Conservation (phyloP, 805 yeast genomes). For the Candida sanyiensis region DNA sequence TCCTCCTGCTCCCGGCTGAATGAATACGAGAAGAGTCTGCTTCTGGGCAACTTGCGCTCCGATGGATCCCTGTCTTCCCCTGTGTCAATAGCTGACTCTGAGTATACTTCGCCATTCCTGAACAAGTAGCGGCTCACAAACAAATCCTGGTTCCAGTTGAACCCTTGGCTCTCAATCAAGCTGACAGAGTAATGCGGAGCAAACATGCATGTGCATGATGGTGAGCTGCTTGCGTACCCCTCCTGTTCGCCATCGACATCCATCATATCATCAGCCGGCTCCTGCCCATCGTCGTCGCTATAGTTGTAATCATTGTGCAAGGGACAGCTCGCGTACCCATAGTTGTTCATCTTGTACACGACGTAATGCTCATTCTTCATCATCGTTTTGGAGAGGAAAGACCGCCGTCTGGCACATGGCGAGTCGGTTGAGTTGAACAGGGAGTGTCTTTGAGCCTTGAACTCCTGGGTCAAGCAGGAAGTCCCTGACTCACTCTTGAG, state of each 20-base stretch:
- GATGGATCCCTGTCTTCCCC: conserved; percentile 1
- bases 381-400: conserved; percentile 55
- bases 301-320: conserved; percentile 3
- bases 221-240: background rate
- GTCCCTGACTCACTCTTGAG: background rate
- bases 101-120: conserved; percentile 34
- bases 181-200: conserved; percentile 36
- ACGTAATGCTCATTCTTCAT: conserved; percentile 48
- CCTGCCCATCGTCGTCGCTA: background rate
- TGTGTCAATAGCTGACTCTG: conserved; percentile 25
- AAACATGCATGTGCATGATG: conserved; percentile 1
- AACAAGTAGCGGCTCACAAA: conserved; percentile 72
- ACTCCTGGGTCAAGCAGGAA: too few species aligned
- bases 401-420: conserved; percentile 50
- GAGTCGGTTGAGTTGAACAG: conserved; percentile 30
- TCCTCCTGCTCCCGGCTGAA: conserved; percentile 16
- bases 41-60: conserved; percentile 1
- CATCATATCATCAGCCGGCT: background rate
- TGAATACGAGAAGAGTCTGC: conserved; percentile 11
- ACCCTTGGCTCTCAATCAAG: conserved; percentile 64
- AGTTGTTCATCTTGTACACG: conserved; percentile 38
- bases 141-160: conserved; percentile 69
- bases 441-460: conserved; percentile 1
- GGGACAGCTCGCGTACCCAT: conserved; percentile 1
- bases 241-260: background rate